A percentile compares a stretch with the other conserved stretches of the same genome.
Evolutionary conservation across 2,329 filamentous ascomycete species (phyloP).

Genomic region (Fusarium austroafricanum): DNA sequence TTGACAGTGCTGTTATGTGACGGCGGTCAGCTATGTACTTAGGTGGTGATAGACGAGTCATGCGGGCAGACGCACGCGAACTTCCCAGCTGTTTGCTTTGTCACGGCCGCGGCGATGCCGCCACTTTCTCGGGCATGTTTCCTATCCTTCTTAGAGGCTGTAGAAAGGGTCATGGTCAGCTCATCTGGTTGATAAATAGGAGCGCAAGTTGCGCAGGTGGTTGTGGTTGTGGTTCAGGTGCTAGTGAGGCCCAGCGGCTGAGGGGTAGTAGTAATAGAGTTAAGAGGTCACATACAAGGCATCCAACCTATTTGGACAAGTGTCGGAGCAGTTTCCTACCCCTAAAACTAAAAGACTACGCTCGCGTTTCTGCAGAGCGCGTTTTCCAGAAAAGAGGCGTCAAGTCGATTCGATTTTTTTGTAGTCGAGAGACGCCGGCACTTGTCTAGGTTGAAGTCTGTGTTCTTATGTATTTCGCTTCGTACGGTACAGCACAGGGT

Average conservation of each 20-base stretch:
- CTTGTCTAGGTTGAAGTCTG: slow-evolving; percentile 36
- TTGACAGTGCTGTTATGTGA: slow-evolving; percentile 38
- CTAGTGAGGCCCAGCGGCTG: slow-evolving; percentile 4
- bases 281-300: slow-evolving; percentile 50
- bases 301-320: slow-evolving; percentile 51
- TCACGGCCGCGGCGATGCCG: slow-evolving; percentile 65
- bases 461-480: slow-evolving; percentile 30
- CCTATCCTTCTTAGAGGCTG: slow-evolving; percentile 63
- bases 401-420: slow-evolving; percentile 20
- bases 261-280: slow-evolving; percentile 26
- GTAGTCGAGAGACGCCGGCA: slow-evolving; percentile 35
- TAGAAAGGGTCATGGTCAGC: slow-evolving; percentile 45
- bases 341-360: slow-evolving; percentile 31
- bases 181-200: slow-evolving; percentile 18
- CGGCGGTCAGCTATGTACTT: slow-evolving; percentile 42
- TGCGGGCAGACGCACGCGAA: slow-evolving; percentile 60
- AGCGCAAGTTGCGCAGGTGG: slow-evolving; percentile 33
- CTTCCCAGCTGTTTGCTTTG: slow-evolving; percentile 63
- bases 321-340: slow-evolving; percentile 50
- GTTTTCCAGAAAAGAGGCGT: slow-evolving; percentile 23
- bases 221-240: neutral
- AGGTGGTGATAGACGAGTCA: slow-evolving; percentile 43
- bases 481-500: slow-evolving; percentile 16
- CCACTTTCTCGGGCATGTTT: slow-evolving; percentile 67
- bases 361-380: slow-evolving; percentile 48